Evolutionary conservation across 2,329 filamentous ascomycete genomes (phyloP), one percentile per base, ranked within the genome.

Genomic region (Xylaria sp.): DNA sequence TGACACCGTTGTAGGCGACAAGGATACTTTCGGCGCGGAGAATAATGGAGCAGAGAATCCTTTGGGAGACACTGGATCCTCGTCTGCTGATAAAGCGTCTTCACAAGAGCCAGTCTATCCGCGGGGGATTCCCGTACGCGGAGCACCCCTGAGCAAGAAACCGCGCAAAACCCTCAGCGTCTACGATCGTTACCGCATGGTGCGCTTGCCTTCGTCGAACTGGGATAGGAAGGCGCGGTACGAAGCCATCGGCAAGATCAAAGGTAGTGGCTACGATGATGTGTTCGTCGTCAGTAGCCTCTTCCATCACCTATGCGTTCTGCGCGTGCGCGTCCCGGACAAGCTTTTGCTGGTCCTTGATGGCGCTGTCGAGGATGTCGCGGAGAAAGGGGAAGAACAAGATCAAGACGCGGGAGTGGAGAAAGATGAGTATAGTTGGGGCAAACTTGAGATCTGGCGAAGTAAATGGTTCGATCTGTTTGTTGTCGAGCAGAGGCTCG

Each of bases 401-500:
- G 55, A 52, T 48, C 36, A 28, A 25, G 33, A 10, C 4, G 36
- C 20, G n/a, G 25, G 76, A 54, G 68, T 61, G 5, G 73, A 66
- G 5, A 71, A 64, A 9, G 74, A 73, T 23, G n/a, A 64, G 60
- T 77, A 80, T 67, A 84, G 83, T 77, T 89, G 86, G 85, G 86
- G 83, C 10, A 82, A 80, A 71, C 78, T 90, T 2, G 82, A 85
- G 72, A 82, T 89, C 43, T 86, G 86, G 83, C 83, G 89, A 69
- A 90, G 86, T 70, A 81, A 77, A 48, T 91, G 89, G 89, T 90
- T 83, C 73, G 89, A 91, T 74, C 78, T 91, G 12, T 91, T 90
- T 73, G 72, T 84, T 57, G 75, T 78, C 0, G 81, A 86, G 25
- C 85, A 91, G 64, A 79, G 89, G 55, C 75, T 90, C 31, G 83